A percentile compares a stretch with the other conserved stretches of the same genome.
phyloP scores from a whole-genome alignment of 2,329 filamentous ascomycete species.

The Nectriaceae sp. region DNA sequence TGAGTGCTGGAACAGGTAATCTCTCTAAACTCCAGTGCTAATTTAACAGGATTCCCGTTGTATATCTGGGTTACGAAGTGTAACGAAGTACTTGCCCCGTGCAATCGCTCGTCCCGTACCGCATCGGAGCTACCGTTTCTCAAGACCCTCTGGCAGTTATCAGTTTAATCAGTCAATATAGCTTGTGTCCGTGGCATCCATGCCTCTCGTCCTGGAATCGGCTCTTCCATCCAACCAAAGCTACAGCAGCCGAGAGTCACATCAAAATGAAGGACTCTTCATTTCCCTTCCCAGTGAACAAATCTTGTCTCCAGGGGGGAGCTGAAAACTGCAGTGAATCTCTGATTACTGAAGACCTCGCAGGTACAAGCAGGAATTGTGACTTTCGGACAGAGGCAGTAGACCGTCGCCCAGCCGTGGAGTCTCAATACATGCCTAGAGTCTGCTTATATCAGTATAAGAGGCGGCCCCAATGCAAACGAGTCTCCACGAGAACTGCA shows the following conservation, averaged over 20 bases:
- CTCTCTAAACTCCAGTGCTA: conserved; percentile 25
- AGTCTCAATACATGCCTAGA: too few relatives aligned
- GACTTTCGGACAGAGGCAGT: too few relatives aligned
- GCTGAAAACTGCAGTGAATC: not conserved
- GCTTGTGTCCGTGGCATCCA: conserved; percentile 27
- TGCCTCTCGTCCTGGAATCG: conserved; percentile 21
- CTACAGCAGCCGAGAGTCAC: conserved; percentile 14
- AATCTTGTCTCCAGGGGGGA: conserved; percentile 1
- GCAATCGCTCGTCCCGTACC: not conserved
- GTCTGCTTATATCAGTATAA: too few relatives aligned
- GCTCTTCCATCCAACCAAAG: conserved; percentile 13
- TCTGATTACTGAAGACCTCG: too few relatives aligned
- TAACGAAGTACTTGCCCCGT: not conserved
- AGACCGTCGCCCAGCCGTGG: too few relatives aligned
- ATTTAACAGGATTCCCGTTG: conserved; percentile 31
- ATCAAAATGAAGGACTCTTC: conserved; percentile 11
- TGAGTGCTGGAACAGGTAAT: conserved; percentile 28
- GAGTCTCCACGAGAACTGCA: not conserved
- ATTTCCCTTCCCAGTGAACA: conserved; percentile 12
- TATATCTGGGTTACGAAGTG: conserved; percentile 12
- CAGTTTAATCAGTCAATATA: conserved; percentile 9
- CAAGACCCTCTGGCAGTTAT: not conserved
- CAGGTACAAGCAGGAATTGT: too few relatives aligned
- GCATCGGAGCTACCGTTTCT: not conserved
- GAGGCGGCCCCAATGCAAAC: not conserved